Conservation (phyloP, 108 stramenopile species). For the Schizochytrium sp. region DNA sequence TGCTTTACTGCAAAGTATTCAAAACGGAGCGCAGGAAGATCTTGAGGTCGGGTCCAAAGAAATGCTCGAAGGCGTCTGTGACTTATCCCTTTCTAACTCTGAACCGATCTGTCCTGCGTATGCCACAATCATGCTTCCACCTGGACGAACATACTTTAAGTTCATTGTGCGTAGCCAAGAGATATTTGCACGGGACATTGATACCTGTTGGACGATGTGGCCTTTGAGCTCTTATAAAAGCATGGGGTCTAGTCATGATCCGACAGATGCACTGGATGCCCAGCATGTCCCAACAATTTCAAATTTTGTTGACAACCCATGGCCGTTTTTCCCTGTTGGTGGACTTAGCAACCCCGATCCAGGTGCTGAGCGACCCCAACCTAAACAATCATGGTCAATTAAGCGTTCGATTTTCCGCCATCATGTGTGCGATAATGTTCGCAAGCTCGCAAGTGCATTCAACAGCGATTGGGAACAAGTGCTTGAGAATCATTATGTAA, state of each 20-base stretch:
- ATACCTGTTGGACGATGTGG: slow-evolving; percentile 55
- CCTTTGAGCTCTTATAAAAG: neutral
- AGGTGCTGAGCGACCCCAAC: slow-evolving; percentile 20
- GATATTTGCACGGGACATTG: slow-evolving; percentile 28
- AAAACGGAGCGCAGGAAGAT: neutral
- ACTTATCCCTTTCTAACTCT: neutral
- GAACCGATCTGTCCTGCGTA: slow-evolving; percentile 43
- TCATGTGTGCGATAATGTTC: slow-evolving; percentile 31
- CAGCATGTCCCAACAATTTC: neutral
- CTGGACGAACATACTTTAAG: slow-evolving; percentile 24
- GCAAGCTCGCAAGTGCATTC: slow-evolving; percentile 31
- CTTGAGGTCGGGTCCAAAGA: neutral
- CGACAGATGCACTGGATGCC: neutral
- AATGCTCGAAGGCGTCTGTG: neutral
- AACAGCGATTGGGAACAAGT: slow-evolving; percentile 47
- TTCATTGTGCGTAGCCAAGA: slow-evolving; percentile 24
- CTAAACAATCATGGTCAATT: slow-evolving; percentile 10
- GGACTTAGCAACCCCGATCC: slow-evolving; percentile 25
- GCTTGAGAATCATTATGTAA: slow-evolving; percentile 10
- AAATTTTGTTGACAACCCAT: slow-evolving; percentile 17
- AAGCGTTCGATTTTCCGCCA: neutral
- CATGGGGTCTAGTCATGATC: neutral
- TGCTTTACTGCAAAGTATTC: neutral
- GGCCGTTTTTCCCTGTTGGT: slow-evolving; percentile 11
- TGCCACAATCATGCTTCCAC: slow-evolving; percentile 52